Base-by-base conservation (phyloP, 352 stramenopile genomes). In the Globisporangium abappressorium region DNA sequence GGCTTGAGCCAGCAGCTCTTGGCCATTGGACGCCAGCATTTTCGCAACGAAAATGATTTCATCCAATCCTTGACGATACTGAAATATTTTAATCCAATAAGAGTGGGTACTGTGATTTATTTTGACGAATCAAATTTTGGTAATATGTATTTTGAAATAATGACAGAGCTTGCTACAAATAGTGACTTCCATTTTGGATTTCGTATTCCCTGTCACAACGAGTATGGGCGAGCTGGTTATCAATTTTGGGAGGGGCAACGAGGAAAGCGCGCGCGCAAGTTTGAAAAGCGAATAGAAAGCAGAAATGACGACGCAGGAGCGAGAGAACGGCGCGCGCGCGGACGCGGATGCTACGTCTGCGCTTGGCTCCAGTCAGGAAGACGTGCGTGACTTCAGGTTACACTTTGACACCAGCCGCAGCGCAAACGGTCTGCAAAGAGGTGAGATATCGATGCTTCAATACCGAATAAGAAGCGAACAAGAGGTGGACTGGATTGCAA, bases 231-330 rank as follows among this genome's bases (percentile, higher is more conserved):
- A 54, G 20, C 9, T 36, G 15, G 3, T 18, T 60, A 62, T 62
- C 56, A 0, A 28, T n/a, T 49, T 62, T n/a, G 9, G 22, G 36
- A 62, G 56, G n/a, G 0, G 15, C 3, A 9, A 33, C 4, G 9
- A n/a, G 4, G 26, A 36, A 58, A 38, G 53, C 14, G 53, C 51
- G 51, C 11, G 53, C 12, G 5, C 18, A 61, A 22, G 51, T 58
- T 62, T 49, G 34, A 62, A 62, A 62, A 58, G 53, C 53, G 53
- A 57, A 57, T 56, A 33, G 51, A 61, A 61, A 61, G 30, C 11
- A 7, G 28, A 62, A 8, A 62, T 33, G 53, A 14, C n/a, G n/a
- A 62, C 28, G 20, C 4, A 46, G 34, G 22, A 51, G 9, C 33
- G 36, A 46, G 33, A n/a, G 57, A 47, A 51, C 20, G 34, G 22